Percentiles rank a stretch among this genome's conserved stretches.
Evolutionary conservation across 495 filamentous ascomycete genomes (phyloP).

Genomic region (Podospora appendiculata): DNA sequence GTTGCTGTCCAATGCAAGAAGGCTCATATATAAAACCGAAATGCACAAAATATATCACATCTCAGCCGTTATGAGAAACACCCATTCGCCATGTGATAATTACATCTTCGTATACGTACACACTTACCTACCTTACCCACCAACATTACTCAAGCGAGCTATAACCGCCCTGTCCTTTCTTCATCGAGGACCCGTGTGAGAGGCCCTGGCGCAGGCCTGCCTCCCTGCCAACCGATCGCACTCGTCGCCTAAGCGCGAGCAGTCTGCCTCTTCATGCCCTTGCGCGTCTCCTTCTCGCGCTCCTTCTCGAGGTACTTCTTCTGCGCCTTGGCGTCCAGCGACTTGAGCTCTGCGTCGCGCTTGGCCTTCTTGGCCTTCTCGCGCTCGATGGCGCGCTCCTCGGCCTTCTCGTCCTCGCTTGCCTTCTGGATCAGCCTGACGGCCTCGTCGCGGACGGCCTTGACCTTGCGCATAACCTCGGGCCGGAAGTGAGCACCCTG

Average conservation of each 20-base stretch:
- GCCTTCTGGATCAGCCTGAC: slow-evolving; percentile 69
- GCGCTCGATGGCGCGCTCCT: slow-evolving; percentile 68
- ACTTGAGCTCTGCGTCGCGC: slow-evolving; percentile 74
- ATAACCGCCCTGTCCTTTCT: too few relatives aligned
- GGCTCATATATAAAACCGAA: too few relatives aligned
- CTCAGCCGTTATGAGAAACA: too few relatives aligned
- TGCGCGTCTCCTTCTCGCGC: slow-evolving; percentile 71
- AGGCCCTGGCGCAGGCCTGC: too few relatives aligned
- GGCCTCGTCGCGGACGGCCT: slow-evolving; percentile 71
- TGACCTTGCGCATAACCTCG: slow-evolving; percentile 81
- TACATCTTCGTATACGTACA: too few relatives aligned
- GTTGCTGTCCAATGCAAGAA: too few relatives aligned
- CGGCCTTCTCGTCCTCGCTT: slow-evolving; percentile 88
- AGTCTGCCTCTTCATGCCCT: slow-evolving; percentile 62
- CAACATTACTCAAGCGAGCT: too few relatives aligned
- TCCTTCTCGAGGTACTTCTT: slow-evolving; percentile 92
- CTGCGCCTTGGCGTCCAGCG: slow-evolving; percentile 87
- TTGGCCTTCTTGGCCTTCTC: slow-evolving; percentile 90
- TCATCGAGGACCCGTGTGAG: too few relatives aligned
- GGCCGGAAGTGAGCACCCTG: slow-evolving; percentile 73
- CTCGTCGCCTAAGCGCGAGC: slow-evolving; percentile 29
- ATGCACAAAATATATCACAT: too few relatives aligned
- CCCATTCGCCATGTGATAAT: too few relatives aligned
- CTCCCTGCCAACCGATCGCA: neutral
- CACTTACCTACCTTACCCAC: too few relatives aligned